Conservation (phyloP, 345 rosid species). For the Zanthoxylum bungeanum region DNA sequence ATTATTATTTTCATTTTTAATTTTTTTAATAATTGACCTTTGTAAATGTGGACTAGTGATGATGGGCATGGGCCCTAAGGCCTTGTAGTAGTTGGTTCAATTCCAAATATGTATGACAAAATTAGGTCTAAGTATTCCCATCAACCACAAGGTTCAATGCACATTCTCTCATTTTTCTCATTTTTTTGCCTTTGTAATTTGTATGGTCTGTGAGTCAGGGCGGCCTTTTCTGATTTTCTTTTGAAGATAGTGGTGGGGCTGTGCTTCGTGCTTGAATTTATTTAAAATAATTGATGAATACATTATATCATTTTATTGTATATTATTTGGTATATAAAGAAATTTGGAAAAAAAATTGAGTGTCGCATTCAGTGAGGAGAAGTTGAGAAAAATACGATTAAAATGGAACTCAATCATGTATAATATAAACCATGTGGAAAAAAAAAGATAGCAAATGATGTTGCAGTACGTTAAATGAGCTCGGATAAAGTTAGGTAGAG, state of each 20-base stretch:
- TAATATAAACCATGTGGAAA: no score
- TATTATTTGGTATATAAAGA: no score
- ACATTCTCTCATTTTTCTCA: not conserved
- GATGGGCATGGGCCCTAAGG: conserved; percentile 17
- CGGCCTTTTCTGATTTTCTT: not conserved
- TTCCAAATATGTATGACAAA: not conserved
- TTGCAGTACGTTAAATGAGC: no score
- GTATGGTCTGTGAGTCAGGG: not conserved
- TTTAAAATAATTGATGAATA: conserved; percentile 1
- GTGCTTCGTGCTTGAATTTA: conserved; percentile 6
- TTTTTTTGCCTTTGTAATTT: not conserved
- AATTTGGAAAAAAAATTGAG: no score
- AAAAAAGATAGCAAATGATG: no score
- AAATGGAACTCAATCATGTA: no score
- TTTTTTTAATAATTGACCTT: not conserved
- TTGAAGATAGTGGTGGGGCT: conserved; percentile 18
- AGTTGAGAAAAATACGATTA: no score
- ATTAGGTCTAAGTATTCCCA: conserved; percentile 8
- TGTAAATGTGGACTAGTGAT: conserved; percentile 12
- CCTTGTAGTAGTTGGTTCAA: not conserved
- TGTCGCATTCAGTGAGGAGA: no score
- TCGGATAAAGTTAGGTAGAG: no score
- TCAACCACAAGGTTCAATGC: conserved; percentile 13
- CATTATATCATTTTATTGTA: not conserved
- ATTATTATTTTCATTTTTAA: not conserved